These are phyloP conservation scores for Nicotiana tabacum DNA, from an alignment of 257 asterid genomes.

Conservation along the genomic window DNA sequence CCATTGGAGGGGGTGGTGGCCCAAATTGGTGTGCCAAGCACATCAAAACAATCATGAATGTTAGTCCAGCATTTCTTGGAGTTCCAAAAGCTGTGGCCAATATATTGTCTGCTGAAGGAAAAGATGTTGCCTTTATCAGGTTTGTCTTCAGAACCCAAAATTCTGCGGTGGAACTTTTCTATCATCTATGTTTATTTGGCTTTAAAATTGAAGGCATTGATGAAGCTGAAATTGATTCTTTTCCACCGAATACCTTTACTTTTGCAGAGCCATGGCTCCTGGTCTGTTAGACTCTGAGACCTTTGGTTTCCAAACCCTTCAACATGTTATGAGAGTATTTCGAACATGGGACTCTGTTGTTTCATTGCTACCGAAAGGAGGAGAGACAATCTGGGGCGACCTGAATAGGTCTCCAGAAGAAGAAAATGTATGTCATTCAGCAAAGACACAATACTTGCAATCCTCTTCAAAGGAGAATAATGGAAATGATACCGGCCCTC, in stretches of 20 bases:
- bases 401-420: slow-evolving; percentile 86
- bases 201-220: too few species aligned
- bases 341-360: slow-evolving; percentile 83
- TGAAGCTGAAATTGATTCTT: not conserved
- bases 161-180: not conserved
- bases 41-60: slow-evolving; percentile 78
- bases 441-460: slow-evolving; percentile 21
- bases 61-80: slow-evolving; percentile 82
- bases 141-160: slow-evolving; percentile 16
- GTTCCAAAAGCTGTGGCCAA: slow-evolving; percentile 72
- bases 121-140: slow-evolving; percentile 82
- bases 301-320: slow-evolving; percentile 66
- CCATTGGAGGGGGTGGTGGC: slow-evolving; percentile 88
- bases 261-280: slow-evolving; percentile 74
- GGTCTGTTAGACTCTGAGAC: slow-evolving; percentile 64
- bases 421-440: slow-evolving; percentile 47
- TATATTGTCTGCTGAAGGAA: slow-evolving; percentile 77
- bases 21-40: slow-evolving; percentile 79
- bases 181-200: too few species aligned
- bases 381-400: slow-evolving; percentile 86
- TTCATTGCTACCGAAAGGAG: slow-evolving; percentile 87
- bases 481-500: slow-evolving; percentile 29
- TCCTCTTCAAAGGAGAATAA: slow-evolving; percentile 12
- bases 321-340: slow-evolving; percentile 64
- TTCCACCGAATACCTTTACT: not conserved